A percentile compares a stretch with the other conserved stretches of the same genome.
Evolutionary conservation across 768 basidiomycete genomes (phyloP).

Genomic region (Suillus alpinus): DNA sequence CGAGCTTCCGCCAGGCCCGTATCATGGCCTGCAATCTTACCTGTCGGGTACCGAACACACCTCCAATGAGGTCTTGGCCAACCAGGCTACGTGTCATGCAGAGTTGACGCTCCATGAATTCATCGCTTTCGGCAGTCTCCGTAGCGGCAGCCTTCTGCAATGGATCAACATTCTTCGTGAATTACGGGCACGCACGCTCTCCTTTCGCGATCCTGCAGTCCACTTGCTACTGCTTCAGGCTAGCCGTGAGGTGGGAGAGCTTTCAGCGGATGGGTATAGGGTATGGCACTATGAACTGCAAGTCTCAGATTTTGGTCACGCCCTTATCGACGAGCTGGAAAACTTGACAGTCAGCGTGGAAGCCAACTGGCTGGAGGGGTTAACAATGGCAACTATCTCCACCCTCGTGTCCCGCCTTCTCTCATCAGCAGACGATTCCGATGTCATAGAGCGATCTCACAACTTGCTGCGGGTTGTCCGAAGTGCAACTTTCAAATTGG

Average conservation of each 20-base stretch:
- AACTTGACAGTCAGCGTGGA: constrained; percentile 28
- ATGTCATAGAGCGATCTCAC: constrained; percentile 19
- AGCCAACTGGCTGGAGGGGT: constrained; percentile 36
- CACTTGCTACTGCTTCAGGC: constrained; percentile 39
- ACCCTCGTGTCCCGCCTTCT: constrained; percentile 32
- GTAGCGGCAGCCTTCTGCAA: constrained; percentile 39
- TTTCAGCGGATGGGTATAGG: constrained; percentile 12
- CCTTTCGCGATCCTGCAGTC: constrained; percentile 36
- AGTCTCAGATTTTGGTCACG: constrained; percentile 27
- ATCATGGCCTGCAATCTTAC: constrained; percentile 35
- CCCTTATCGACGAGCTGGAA: constrained; percentile 31
- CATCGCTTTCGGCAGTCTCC: constrained; percentile 38
- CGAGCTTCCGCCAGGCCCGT: constrained; percentile 29
- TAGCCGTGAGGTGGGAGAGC: constrained; percentile 36
- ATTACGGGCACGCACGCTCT: constrained; percentile 32
- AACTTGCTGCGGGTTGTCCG: constrained; percentile 30
- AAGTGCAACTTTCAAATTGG: constrained; percentile 32
- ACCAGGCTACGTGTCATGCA: constrained; percentile 37
- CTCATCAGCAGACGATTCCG: constrained; percentile 11
- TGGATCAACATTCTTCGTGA: constrained; percentile 47
- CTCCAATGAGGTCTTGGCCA: constrained; percentile 39
- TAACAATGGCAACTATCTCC: constrained; percentile 27
- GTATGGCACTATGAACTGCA: constrained; percentile 39
- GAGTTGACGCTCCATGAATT: constrained; percentile 40
- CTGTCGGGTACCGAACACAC: constrained; percentile 34